phyloP scores from a whole-genome alignment of 2,329 filamentous ascomycete species.

The Diaporthe capsici region DNA sequence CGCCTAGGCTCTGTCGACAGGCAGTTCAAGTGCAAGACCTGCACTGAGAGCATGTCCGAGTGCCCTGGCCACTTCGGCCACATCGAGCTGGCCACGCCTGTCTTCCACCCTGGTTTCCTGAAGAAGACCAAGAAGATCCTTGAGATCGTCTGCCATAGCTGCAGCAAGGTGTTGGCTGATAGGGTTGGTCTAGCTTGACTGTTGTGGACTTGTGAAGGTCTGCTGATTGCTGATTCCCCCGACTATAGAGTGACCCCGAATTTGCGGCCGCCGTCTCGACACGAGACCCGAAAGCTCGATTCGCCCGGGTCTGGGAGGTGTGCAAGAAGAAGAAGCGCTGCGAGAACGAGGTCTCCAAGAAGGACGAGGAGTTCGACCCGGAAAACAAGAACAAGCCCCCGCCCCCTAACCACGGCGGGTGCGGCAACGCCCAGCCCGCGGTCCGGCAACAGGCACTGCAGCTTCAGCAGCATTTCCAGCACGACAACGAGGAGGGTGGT shows the following conservation, averaged over 20 bases:
- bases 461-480: conserved; percentile 66
- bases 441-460: conserved; percentile 90
- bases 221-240: conserved; percentile 66
- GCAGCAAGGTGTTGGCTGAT: conserved; percentile 97
- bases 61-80: conserved; percentile 99
- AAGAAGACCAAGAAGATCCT: conserved; percentile 99
- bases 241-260: conserved; percentile 82
- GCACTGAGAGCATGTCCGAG: conserved; percentile 93
- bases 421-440: conserved; percentile 90
- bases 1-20: conserved; percentile 97
- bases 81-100: conserved; percentile 96
- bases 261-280: conserved; percentile 86
- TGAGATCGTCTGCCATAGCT: conserved; percentile 99
- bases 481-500: conserved; percentile 73
- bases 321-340: conserved; percentile 92
- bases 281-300: conserved; percentile 94
- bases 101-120: conserved; percentile 96
- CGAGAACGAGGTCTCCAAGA: conserved; percentile 80
- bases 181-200: conserved; percentile 83
- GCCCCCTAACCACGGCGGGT: conserved; percentile 84
- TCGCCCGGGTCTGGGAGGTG: conserved; percentile 90
- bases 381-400: conserved; percentile 66
- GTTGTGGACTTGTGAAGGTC: conserved; percentile 59
- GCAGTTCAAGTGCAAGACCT: conserved; percentile 95
- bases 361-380: conserved; percentile 78